phyloP scores from a whole-genome alignment of 495 filamentous ascomycete species.

The Staphylotrichum longicolle region DNA sequence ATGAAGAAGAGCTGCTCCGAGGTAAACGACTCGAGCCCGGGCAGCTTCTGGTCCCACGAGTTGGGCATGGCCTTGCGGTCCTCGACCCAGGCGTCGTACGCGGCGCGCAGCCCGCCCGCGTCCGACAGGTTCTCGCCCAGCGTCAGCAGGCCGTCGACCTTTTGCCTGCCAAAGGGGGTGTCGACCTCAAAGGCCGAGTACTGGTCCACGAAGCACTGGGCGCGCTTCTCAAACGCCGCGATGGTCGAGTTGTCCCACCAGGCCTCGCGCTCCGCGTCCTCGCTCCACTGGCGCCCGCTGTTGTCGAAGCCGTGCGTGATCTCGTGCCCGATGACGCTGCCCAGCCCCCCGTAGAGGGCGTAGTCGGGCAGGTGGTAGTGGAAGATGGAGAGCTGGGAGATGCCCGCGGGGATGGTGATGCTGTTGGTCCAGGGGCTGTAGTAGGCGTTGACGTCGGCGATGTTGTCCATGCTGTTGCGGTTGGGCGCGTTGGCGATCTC shows the following conservation, averaged over 20 bases:
- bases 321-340: conserved; percentile 48
- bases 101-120: conserved; percentile 64
- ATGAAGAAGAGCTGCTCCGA: conserved; percentile 76
- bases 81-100: conserved; percentile 60
- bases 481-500: conserved; percentile 60
- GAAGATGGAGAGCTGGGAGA: conserved; percentile 70
- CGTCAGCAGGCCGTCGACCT: conserved; percentile 67
- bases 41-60: conserved; percentile 51
- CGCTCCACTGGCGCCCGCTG: conserved; percentile 64
- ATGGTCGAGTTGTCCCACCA: conserved; percentile 68
- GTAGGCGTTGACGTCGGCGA: conserved; percentile 60
- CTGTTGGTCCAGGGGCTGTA: conserved; percentile 64
- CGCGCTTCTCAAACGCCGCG: conserved; percentile 57
- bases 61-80: conserved; percentile 40
- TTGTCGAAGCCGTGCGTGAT: conserved; percentile 74
- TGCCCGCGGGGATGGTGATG: conserved; percentile 70
- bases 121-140: conserved; percentile 77
- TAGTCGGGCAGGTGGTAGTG: conserved; percentile 61
- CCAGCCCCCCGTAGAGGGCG: conserved; percentile 65
- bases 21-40: conserved; percentile 62
- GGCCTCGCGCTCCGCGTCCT: conserved; percentile 62
- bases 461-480: conserved; percentile 60
- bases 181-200: conserved; percentile 62
- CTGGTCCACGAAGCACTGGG: conserved; percentile 69
- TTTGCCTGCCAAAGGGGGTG: conserved; percentile 54